Evolutionary conservation across 805 yeast genomes (phyloP).

Genomic region (Lipomyces orientalis): DNA sequence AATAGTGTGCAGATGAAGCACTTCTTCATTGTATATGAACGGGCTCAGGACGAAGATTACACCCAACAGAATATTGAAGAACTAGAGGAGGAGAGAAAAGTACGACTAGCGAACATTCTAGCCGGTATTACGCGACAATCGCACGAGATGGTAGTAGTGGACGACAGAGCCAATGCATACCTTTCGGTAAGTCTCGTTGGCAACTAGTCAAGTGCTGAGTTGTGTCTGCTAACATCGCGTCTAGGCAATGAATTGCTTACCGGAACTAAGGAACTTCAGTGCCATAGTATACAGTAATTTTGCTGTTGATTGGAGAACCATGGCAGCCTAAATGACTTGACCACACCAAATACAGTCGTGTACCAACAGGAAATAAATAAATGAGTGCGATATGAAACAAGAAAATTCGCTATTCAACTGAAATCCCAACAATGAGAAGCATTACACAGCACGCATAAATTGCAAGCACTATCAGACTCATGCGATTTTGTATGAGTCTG

Average conservation of each 20-base stretch:
- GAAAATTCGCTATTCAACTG: neutral
- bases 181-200: conserved; percentile 41
- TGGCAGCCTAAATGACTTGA: neutral
- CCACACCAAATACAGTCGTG: neutral
- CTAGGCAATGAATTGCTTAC: conserved; percentile 54
- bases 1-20: conserved; percentile 43
- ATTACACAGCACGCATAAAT: neutral
- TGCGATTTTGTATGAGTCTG: neutral
- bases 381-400: neutral
- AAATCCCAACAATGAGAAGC: neutral
- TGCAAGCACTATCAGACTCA: neutral
- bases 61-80: conserved; percentile 37
- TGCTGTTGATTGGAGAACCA: conserved; percentile 23
- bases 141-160: conserved; percentile 52
- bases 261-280: conserved; percentile 81
- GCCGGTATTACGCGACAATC: conserved; percentile 74
- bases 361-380: neutral
- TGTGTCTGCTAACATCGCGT: neutral
- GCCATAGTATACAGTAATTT: conserved; percentile 90
- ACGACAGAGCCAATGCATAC: conserved; percentile 54
- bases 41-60: conserved; percentile 8
- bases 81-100: conserved; percentile 46
- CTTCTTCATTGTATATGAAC: conserved; percentile 9
- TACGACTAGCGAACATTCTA: conserved; percentile 70
- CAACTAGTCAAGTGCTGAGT: neutral